Conservation (phyloP, 306 rosid species). For the Cucurbita ficifolia region DNA sequence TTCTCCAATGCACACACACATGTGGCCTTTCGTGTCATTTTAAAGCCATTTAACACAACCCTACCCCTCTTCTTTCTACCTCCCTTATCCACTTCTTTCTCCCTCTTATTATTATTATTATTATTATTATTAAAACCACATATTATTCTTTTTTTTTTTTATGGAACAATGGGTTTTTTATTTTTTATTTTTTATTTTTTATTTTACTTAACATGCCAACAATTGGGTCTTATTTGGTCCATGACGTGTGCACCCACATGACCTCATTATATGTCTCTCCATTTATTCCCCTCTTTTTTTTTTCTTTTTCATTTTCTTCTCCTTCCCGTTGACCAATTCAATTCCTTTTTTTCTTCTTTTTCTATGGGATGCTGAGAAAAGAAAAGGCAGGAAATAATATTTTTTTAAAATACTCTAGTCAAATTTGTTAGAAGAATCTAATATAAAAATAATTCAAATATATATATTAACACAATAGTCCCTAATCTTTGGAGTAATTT, state of each 20-base stretch:
- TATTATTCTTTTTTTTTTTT: neutral
- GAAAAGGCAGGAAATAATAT: no score
- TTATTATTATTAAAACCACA: neutral
- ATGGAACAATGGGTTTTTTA: neutral
- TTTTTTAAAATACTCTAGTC: no score
- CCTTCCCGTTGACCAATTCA: no score
- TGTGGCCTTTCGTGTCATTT: neutral
- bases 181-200: neutral
- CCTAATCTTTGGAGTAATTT: no score
- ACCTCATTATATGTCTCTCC: neutral
- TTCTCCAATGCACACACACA: neutral
- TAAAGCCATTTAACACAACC: neutral
- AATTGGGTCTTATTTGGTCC: constrained; percentile 3
- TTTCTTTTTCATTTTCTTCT: neutral
- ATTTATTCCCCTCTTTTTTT: neutral
- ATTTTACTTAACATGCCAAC: neutral
- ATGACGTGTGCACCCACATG: neutral
- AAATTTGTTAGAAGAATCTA: no score
- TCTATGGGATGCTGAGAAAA: no score
- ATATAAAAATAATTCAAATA: neutral
- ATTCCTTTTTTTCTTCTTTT: no score
- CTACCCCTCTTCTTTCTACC: neutral
- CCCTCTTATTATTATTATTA: neutral
- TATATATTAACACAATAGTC: no score
- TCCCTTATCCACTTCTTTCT: neutral